Evolutionary conservation across 2,329 filamentous ascomycete species (phyloP), one percentile per base, ranked within the genome.

Genomic region (Cephalotrichum gorgonifer): DNA sequence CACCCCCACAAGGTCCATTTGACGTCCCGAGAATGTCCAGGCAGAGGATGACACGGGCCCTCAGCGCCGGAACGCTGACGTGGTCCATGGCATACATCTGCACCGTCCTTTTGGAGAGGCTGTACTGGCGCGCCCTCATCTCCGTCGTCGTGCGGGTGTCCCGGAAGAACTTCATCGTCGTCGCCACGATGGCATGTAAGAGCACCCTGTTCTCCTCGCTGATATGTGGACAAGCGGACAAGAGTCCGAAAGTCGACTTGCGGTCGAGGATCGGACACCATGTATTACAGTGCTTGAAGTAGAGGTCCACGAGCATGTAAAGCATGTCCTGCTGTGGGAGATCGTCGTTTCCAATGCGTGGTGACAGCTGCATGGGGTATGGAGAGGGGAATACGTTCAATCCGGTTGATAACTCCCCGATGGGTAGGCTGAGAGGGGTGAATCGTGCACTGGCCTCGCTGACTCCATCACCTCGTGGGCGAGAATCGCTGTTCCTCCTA

Each of bases 251-350:
- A 14, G 65, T 70, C 0, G 68, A 65, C 49, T 71, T 69, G 7
- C 68, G 63, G 41, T 71, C 68, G 11, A 71, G 62, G 12, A 71
- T 69, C 0, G 68, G 68, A 45, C 68, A 71, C 78, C 78, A 82
- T 0, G 78, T 77, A 54, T 81, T 81, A 58, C 79, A 75, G 58
- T 82, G 77, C 55, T 79, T 79, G 65, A 82, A 81, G 61, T 78
- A 82, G 7, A 81, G 64, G 52, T 81, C 77, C 15, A 79, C 76
- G 2, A 82, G 63, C 2, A 73, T 75, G 52, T 80, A 81, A 3
- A 81, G 60, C 12, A 81, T 65, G 53, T 81, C 78, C 52, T 80
- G 78, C 0, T 78, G 76, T 2, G 78, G 78, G 1, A 81, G 70
- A 48, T 80, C 66, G 58, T 71, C 69, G 22, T 55, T 63, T 41